Percentiles rank a stretch among this genome's conserved stretches.
Conservation (phyloP, 257 asterid species). For the Datura wrightii region DNA sequence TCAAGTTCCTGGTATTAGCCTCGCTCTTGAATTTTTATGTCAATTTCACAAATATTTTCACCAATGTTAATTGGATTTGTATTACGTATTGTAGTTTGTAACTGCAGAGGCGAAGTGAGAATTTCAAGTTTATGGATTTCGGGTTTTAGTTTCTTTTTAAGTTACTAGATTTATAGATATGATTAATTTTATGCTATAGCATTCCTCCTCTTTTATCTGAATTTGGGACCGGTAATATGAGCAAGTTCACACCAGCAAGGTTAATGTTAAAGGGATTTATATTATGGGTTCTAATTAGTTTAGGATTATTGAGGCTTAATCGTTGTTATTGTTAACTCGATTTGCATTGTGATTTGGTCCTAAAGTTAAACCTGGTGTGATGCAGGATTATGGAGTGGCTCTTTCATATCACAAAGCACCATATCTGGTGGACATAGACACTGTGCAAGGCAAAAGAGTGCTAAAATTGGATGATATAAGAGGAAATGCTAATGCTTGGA, state of each 20-base stretch:
- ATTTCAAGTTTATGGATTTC: no score
- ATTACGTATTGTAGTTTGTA: not conserved
- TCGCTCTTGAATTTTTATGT: not conserved
- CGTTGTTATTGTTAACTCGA: not conserved
- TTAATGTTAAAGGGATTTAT: no score
- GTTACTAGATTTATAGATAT: no score
- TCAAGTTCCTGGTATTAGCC: constrained; percentile 69
- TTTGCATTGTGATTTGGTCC: not conserved
- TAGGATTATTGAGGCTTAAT: not conserved
- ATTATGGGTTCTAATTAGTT: not conserved
- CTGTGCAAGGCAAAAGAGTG: constrained; percentile 73
- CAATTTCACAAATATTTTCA: not conserved
- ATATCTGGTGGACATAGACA: constrained; percentile 83
- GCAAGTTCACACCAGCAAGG: not conserved
- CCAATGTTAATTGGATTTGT: not conserved
- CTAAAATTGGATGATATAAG: constrained; percentile 79
- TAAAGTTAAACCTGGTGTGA: not conserved
- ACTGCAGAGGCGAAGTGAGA: no score
- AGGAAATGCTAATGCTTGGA: constrained; percentile 84
- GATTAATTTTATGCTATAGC: no score
- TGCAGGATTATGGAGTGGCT: constrained; percentile 78
- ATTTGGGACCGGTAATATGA: not conserved
- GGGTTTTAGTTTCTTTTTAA: no score
- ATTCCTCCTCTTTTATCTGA: not conserved
- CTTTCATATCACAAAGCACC: constrained; percentile 87